These are phyloP conservation scores for Penicillium goetzii DNA, from an alignment of 495 filamentous ascomycete species.

Conservation along the genomic window DNA sequence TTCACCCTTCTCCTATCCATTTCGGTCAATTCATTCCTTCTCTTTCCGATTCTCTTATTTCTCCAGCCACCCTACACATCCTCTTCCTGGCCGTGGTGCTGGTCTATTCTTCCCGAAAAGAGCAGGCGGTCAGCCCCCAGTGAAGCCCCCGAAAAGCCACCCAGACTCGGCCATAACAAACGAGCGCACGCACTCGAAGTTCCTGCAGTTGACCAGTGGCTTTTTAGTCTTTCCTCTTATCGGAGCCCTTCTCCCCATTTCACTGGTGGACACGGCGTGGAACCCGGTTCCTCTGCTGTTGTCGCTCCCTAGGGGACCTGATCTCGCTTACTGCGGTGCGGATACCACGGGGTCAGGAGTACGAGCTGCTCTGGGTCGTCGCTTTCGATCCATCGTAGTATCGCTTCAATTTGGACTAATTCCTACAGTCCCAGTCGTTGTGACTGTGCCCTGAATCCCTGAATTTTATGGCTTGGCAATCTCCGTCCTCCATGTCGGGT, in stretches of 20 bases:
- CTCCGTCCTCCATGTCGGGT: constrained; percentile 65
- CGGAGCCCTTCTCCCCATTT: constrained; percentile 4
- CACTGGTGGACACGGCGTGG: constrained; percentile 26
- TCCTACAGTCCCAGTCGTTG: not conserved
- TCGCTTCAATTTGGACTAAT: constrained; percentile 4
- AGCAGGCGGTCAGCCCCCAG: not conserved
- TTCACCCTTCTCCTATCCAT: not conserved
- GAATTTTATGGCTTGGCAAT: constrained; percentile 64
- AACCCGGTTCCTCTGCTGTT: constrained; percentile 28
- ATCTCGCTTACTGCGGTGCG: constrained; percentile 28
- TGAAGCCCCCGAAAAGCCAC: constrained; percentile 26
- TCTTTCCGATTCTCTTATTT: not conserved
- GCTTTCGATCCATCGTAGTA: constrained; percentile 7
- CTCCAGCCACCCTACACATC: not conserved
- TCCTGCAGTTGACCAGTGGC: constrained; percentile 23
- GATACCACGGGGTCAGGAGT: constrained; percentile 36
- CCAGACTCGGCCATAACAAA: constrained; percentile 32
- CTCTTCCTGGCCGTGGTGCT: not conserved
- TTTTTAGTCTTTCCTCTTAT: constrained; percentile 14
- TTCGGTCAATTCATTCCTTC: not conserved
- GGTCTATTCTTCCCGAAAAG: not conserved
- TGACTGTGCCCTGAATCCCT: constrained; percentile 11
- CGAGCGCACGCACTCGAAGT: constrained; percentile 22
- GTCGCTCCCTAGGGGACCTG: constrained; percentile 23
- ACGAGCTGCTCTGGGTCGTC: constrained; percentile 22